Conservation (phyloP, 2,329 filamentous ascomycete genomes). For the Knufia fluminis region DNA sequence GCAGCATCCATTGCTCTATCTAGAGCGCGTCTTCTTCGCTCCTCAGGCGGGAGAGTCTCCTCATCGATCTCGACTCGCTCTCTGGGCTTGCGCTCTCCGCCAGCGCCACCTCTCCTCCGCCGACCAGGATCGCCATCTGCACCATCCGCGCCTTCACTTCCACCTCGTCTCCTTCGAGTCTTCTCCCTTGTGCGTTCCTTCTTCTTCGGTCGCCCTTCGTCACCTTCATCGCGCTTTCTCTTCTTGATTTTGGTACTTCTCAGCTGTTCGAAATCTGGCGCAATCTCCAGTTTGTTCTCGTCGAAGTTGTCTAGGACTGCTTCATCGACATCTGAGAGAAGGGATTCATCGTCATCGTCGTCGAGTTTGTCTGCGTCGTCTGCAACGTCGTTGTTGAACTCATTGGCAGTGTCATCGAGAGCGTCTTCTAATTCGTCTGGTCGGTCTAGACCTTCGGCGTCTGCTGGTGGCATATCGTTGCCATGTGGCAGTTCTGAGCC, state of each 20-base stretch:
- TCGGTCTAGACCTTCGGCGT: constrained; percentile 33
- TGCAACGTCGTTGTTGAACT: constrained; percentile 11
- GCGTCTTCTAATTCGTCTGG: constrained; percentile 27
- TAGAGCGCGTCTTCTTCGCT: constrained; percentile 66
- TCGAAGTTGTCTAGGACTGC: constrained; percentile 58
- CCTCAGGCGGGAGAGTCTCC: constrained; percentile 63
- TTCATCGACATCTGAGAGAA: constrained; percentile 56
- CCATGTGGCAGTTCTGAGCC: not conserved
- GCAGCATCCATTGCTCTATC: constrained; percentile 82
- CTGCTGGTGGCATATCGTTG: constrained; percentile 16
- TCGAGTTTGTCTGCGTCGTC: constrained; percentile 30
- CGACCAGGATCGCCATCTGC: constrained; percentile 46
- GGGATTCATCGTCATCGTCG: constrained; percentile 52
- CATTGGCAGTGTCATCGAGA: constrained; percentile 13
- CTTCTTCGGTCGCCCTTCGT: constrained; percentile 63
- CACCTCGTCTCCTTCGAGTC: constrained; percentile 56
- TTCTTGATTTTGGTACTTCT: constrained; percentile 54
- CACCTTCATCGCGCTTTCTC: constrained; percentile 52
- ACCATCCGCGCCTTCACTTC: constrained; percentile 46
- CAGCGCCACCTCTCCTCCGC: constrained; percentile 40
- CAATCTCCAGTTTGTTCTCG: constrained; percentile 49
- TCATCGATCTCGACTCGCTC: constrained; percentile 60
- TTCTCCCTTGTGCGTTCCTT: constrained; percentile 46
- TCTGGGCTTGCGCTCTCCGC: constrained; percentile 41
- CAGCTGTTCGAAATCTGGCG: constrained; percentile 54